Base-by-base conservation (phyloP, 2,329 filamentous ascomycete genomes). In the Beauveria caledonica region DNA sequence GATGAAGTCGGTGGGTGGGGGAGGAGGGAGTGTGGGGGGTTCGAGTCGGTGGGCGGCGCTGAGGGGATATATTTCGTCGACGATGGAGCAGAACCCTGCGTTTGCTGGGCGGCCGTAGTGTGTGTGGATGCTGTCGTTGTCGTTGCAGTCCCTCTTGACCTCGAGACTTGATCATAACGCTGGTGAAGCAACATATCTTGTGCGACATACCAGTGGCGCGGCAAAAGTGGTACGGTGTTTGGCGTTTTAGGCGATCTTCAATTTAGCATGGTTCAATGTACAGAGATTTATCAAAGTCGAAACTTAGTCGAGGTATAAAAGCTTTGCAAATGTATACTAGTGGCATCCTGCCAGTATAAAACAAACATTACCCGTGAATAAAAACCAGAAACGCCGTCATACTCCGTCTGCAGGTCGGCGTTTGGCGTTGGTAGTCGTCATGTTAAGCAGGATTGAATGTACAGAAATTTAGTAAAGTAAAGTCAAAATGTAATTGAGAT, bases 61-160 rank as follows among this genome's bases (percentile, higher is more conserved):
- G 72, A 84, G 92, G 67, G 86, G 80, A 10, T 95, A 93, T 70
- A 95, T 97, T 56, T 87, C 89, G 1, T 82, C 86, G 46, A 97
- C 90, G 1, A 90, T 96, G 86, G 90, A 96, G 75, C 88, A 90
- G 73, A 93, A 93, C 67, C 85, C 88, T 15, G 89, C 88, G 3
- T 96, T 96, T 66, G 61, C 63, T 10, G 48, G n/a, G 25, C 46
- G 23, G 21, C n/a, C 29, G 15, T 51, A 36, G 27, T 45, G 33
- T 15, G 33, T 36, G 33, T 9, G 11, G 11, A 33, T 36, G 13
- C 11, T 4, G 33, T 36, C 11, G 5, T 36, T 36, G 33, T 15
- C 33, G 11, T 15, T 36, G 33, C 11, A 36, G 11, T 1, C 29
- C 15, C 33, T 36, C 33, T 36, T 13, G 11, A 36, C 10, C 29